Conservation (phyloP, 371 early-diverging fungal species). For the Mortierella polycephala region DNA sequence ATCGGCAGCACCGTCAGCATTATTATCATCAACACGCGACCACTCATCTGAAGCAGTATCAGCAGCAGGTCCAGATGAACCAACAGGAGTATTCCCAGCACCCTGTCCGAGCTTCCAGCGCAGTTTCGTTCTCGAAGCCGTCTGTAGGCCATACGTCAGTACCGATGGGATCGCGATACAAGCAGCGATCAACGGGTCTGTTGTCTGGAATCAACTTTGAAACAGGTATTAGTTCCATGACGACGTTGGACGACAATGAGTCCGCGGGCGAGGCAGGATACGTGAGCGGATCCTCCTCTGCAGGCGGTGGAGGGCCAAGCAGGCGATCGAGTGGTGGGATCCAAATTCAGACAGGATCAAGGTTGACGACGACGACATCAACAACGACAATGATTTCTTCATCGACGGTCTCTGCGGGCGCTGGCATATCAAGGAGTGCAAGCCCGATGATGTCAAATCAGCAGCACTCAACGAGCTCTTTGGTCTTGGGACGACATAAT, state of each 20-base stretch:
- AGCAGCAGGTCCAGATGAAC: constrained; percentile 18
- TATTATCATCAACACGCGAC: constrained; percentile 6
- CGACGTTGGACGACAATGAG: constrained; percentile 31
- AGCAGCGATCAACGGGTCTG: constrained; percentile 42
- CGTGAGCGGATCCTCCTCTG: constrained; percentile 25
- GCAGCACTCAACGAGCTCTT: constrained; percentile 40
- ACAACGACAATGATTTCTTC: no score
- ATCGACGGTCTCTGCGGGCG: neutral
- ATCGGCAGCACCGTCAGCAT: constrained; percentile 3
- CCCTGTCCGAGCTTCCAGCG: constrained; percentile 35
- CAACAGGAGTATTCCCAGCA: constrained; percentile 21
- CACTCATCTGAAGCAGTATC: neutral
- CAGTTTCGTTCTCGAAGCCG: constrained; percentile 19
- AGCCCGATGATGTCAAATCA: constrained; percentile 35
- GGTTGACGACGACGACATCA: no score
- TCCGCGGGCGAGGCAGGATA: constrained; percentile 43
- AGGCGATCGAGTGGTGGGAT: no score
- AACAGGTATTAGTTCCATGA: constrained; percentile 44
- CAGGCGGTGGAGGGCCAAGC: constrained; percentile 1
- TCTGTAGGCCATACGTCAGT: neutral
- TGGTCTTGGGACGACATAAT: constrained; percentile 46
- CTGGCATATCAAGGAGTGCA: constrained; percentile 10
- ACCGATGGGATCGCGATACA: constrained; percentile 15
- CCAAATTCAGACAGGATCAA: constrained; percentile 8
- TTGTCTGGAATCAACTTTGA: constrained; percentile 47